A percentile compares a stretch with the other conserved stretches of the same genome.
These are phyloP conservation scores for Phytopythium chamaehyphon DNA, from an alignment of 352 stramenopile genomes.

Conservation along the genomic window DNA sequence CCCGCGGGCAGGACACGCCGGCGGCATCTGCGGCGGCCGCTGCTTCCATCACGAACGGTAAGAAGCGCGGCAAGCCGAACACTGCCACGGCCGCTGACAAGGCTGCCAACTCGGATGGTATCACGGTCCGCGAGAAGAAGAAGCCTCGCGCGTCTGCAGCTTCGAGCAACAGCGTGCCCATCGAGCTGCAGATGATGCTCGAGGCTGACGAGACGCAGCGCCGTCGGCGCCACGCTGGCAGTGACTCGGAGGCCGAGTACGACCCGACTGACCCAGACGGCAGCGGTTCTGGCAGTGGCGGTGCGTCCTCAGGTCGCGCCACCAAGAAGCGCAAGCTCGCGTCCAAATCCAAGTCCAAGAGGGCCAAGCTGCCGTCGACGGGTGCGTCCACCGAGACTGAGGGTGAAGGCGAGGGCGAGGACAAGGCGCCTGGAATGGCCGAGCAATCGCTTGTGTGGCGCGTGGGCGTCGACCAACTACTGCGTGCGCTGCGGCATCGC, in stretches of 20 bases:
- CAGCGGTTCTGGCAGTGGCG: slow-evolving; percentile 2
- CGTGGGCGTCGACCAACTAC: slow-evolving; percentile 68
- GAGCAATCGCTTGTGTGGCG: slow-evolving; percentile 82
- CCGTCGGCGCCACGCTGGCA: slow-evolving; percentile 20
- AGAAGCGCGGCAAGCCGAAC: slow-evolving; percentile 15
- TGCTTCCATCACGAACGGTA: slow-evolving; percentile 12
- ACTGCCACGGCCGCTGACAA: slow-evolving; percentile 4
- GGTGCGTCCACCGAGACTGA: slow-evolving; percentile 13
- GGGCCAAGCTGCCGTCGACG: slow-evolving; percentile 66
- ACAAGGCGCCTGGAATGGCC: slow-evolving; percentile 26
- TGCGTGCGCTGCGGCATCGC: slow-evolving; percentile 76
- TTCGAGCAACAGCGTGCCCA: slow-evolving; percentile 47
- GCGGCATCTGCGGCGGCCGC: slow-evolving; percentile 6
- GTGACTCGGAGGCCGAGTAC: slow-evolving; percentile 61
- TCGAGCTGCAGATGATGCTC: slow-evolving; percentile 86
- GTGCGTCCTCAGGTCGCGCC: slow-evolving; percentile 17
- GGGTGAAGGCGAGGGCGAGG: slow-evolving; percentile 23
- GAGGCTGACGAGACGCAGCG: slow-evolving; percentile 59
- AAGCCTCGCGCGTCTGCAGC: slow-evolving; percentile 15
- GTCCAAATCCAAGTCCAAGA: slow-evolving; percentile 29
- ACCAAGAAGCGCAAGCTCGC: slow-evolving; percentile 64
- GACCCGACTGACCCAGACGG: slow-evolving; percentile 32
- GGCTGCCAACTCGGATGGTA: slow-evolving; percentile 43
- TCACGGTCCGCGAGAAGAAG: slow-evolving; percentile 73
- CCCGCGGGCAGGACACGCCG: slow-evolving; percentile 33